Percentiles rank a stretch among this genome's conserved stretches.
Evolutionary conservation across 1,139 yeast species (phyloP).

Genomic region (Nakaseomyces kungkrabaensis): DNA sequence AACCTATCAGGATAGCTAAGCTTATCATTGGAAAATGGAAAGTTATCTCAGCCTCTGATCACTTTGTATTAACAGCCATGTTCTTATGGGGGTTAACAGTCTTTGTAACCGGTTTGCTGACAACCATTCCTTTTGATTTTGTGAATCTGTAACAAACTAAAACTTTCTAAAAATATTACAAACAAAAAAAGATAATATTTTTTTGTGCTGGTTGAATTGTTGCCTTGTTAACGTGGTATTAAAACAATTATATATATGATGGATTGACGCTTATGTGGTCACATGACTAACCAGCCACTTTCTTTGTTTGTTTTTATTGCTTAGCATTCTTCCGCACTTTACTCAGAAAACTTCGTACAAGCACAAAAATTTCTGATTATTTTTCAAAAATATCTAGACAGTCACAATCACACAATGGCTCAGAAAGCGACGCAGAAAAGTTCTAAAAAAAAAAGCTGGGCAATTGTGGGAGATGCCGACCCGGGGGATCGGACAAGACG

Average conservation of each 20-base stretch:
- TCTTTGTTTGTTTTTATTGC: background rate
- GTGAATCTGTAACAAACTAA: background rate
- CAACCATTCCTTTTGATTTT: conserved; percentile 1
- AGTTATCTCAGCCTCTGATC: conserved; percentile 2
- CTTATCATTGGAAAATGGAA: conserved; percentile 1
- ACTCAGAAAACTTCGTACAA: background rate
- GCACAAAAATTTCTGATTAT: background rate
- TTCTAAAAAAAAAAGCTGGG: background rate
- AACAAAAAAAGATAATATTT: too few relatives aligned
- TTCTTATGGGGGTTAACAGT: conserved; percentile 3
- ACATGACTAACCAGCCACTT: background rate
- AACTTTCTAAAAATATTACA: too few relatives aligned
- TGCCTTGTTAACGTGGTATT: background rate
- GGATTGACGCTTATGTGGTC: too few relatives aligned
- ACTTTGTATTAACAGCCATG: conserved; percentile 4
- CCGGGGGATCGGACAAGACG: background rate
- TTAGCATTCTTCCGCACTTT: too few relatives aligned
- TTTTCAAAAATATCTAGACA: too few relatives aligned
- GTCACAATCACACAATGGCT: too few relatives aligned
- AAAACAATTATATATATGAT: too few relatives aligned
- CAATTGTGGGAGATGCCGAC: background rate
- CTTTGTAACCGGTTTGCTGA: background rate
- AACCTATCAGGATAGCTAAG: background rate
- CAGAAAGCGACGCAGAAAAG: background rate
- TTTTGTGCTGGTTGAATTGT: background rate